These are phyloP conservation scores for Pyrenophora tritici-repentis DNA, from an alignment of 2,329 filamentous ascomycete genomes.

Conservation along the genomic window DNA sequence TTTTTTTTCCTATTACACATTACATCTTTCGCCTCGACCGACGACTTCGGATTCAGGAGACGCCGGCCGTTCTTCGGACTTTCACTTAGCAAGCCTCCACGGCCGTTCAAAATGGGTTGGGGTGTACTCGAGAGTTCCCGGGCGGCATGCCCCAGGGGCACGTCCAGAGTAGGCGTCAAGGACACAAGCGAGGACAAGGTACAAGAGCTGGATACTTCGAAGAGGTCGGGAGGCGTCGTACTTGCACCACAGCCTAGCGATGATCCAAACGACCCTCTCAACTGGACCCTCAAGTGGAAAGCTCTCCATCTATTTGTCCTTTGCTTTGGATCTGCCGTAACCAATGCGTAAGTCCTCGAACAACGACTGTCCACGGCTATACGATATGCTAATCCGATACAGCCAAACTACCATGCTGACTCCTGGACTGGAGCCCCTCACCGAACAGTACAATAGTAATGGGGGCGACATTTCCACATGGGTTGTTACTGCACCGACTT, in stretches of 20 bases:
- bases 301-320: constrained; percentile 14
- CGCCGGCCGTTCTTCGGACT: background rate
- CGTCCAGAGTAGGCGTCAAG: constrained; percentile 8
- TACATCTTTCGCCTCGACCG: background rate
- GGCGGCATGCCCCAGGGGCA: constrained; percentile 12
- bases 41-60: background rate
- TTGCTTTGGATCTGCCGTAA: constrained; percentile 17
- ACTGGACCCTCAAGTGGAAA: constrained; percentile 18
- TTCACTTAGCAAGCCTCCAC: background rate
- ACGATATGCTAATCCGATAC: background rate
- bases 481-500: constrained; percentile 19
- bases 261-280: constrained; percentile 19
- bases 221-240: constrained; percentile 4
- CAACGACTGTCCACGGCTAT: too few species aligned
- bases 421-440: constrained; percentile 14
- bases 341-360: constrained; percentile 15
- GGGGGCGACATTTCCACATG: constrained; percentile 15
- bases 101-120: constrained; percentile 14
- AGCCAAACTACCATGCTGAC: constrained; percentile 19
- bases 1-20: constrained; percentile 3
- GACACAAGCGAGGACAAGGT: constrained; percentile 7
- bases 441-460: constrained; percentile 15
- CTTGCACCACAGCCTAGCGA: constrained; percentile 9
- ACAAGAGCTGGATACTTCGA: constrained; percentile 8
- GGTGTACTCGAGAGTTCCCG: constrained; percentile 17